Evolutionary conservation across 257 asterid species (phyloP).

Genomic region (Solanum arcanum): DNA sequence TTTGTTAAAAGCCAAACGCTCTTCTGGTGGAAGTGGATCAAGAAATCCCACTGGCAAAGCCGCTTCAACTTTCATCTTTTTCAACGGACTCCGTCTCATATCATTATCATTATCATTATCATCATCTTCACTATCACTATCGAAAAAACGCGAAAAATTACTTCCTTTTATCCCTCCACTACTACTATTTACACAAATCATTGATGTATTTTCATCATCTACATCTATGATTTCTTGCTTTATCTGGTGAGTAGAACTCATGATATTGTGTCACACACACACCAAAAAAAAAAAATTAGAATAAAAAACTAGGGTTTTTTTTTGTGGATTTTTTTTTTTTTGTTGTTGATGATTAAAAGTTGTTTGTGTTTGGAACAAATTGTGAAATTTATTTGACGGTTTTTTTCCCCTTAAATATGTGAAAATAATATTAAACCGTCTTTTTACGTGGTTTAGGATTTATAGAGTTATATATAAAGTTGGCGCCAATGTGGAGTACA

Average conservation of each 20-base stretch:
- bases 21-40: conserved; percentile 33
- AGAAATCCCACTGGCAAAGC: conserved; percentile 60
- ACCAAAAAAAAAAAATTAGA: neutral
- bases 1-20: conserved; percentile 6
- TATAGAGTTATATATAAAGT: neutral
- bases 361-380: neutral
- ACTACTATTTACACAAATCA: neutral
- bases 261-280: neutral
- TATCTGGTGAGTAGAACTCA: neutral
- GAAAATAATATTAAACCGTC: neutral
- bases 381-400: neutral
- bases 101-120: neutral
- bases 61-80: conserved; percentile 20
- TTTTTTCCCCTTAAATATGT: neutral
- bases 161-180: neutral
- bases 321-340: neutral
- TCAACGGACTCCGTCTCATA: neutral
- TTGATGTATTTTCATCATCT: neutral
- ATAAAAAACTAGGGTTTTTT: neutral
- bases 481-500: neutral
- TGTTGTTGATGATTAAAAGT: neutral
- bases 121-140: neutral
- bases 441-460: neutral
- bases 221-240: neutral
- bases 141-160: neutral